Evolutionary conservation across 2,329 filamentous ascomycete species (phyloP), one percentile per base, ranked within the genome.

Genomic region (Fusarium sp.): DNA sequence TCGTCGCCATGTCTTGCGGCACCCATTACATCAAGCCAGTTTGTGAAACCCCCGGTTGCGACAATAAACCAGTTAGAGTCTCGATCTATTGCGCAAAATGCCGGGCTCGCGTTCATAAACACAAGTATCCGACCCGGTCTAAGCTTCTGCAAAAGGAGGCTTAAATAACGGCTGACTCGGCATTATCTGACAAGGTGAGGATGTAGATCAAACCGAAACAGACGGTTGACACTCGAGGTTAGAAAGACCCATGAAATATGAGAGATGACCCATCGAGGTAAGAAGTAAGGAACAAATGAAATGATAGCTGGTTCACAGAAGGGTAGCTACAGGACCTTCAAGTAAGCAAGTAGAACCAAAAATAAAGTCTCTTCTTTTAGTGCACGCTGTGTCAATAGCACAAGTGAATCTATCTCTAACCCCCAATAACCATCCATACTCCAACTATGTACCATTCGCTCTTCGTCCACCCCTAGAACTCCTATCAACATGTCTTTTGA

Each of bases 391-490:
- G 52, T 61, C 60, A 52, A 44, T 66, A 67, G 67, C 60, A 70
- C 60, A 66, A 64, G 65, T 66, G 32, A 50, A 54, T 58, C 46
- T 69, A 49, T 57, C 37, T 65, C 59, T 55, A 57, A 38, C 7
- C 52, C 7, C 40, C 40, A 30, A 32, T 7, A 30, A 30, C n/a
- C 32, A 18, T 26, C 41, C 14, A 50, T 40, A 40, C 49, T 40
- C 46, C 40, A 35, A 14, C 72, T 77, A 82, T 23, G 73, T 75
- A 27, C 82, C 83, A 80, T 98, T 98, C 59, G 91, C 90, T 78
- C 93, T 89, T 81, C 91, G 90, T 10, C 95, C 95, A 57, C 95
- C 95, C 67, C 90, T 90, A 85, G 97, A 97, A 79, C 90, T 90
- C 79, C 95, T 88, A 62, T 95, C 91, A 32, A 95, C 87, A 81